Base-by-base conservation (phyloP, 495 filamentous ascomycete species). In the Xylaria cubensis region DNA sequence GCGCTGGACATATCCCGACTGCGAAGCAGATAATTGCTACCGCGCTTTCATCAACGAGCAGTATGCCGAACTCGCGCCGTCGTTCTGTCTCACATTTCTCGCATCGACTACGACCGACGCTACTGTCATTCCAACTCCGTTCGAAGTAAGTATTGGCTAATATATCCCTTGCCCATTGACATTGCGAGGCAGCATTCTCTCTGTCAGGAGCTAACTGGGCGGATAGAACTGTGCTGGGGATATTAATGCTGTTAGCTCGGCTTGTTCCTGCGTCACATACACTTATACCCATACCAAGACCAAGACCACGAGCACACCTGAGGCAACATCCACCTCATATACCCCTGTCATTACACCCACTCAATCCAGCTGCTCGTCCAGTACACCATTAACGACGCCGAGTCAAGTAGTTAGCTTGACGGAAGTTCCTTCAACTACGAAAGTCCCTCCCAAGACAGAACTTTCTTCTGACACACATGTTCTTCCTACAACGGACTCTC, bases 201-300 rank as follows among this genome's bases (percentile, higher is more conserved):
- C 12, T 24, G 29, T 29, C n/a, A 39, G 26, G 6, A 4, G 50
- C 55, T 69, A 36, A 69, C 41, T 17, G 26, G 4, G 15, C 4
- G 15, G 10, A 26, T 8, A 69, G 71, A 78, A 79, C 77, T 80
- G 77, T 65, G 64, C 34, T 36, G 65, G 53, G 17, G 44, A 73
- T 67, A 42, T 73, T 46, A 34, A 3, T 6, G 68, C 55, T 26
- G 74, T 76, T 65, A 72, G 61, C 58, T 79, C 75, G n/a, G 79
- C 76, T 32, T 80, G 77, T 74, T 77, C 77, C 29, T 80, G 79
- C 70, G 67, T 80, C 72, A 66, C 74, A 63, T 79, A 75, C 71
- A 73, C 72, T n/a, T 24, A 66, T 19, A 76, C 74, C 19, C 59
- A 69, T 50, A 64, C 51, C 7, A 19, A 24, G 19, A 70, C 67